phyloP scores from a whole-genome alignment of 352 stramenopile genomes.

The Pythium monospermum region DNA sequence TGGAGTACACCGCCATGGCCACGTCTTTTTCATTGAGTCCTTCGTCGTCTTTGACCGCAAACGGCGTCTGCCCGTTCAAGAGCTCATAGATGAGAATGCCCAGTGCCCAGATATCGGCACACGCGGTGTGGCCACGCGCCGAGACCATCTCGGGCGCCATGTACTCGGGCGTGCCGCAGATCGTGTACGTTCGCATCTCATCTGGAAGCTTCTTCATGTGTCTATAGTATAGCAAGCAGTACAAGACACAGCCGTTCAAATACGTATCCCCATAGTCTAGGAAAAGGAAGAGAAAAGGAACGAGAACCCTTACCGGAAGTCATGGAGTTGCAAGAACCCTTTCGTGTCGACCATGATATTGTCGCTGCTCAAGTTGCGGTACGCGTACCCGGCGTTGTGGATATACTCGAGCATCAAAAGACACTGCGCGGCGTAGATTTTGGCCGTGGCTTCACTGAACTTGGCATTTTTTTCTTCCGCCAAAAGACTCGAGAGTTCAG shows the following conservation, averaged over 20 bases:
- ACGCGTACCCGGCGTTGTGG: constrained; percentile 72
- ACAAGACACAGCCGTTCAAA: too few species aligned
- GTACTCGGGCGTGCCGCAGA: constrained; percentile 87
- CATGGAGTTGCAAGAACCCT: constrained; percentile 79
- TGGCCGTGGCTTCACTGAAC: constrained; percentile 52
- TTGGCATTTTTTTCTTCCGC: constrained; percentile 46
- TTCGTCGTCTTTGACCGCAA: constrained; percentile 57
- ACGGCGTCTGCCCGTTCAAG: constrained; percentile 82
- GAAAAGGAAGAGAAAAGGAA: neutral
- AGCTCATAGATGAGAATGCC: constrained; percentile 87
- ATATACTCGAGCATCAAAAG: constrained; percentile 84
- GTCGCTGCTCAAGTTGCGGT: constrained; percentile 82
- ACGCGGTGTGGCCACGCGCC: constrained; percentile 66
- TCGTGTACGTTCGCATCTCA: constrained; percentile 80
- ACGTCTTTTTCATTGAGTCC: constrained; percentile 75
- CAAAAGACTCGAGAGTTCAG: constrained; percentile 54
- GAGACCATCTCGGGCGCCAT: constrained; percentile 88
- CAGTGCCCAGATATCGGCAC: constrained; percentile 81
- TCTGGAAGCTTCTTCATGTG: constrained; percentile 83
- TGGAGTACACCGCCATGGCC: constrained; percentile 82
- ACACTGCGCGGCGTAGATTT: constrained; percentile 61
- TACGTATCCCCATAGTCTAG: too few species aligned
- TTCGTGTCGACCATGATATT: constrained; percentile 78
- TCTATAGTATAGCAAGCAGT: constrained; percentile 20
- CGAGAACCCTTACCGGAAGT: constrained; percentile 55